Evolutionary conservation across 129 eudicot genomes (phyloP), one percentile per base, ranked within the genome.

Genomic region (Flaveria brownii): DNA sequence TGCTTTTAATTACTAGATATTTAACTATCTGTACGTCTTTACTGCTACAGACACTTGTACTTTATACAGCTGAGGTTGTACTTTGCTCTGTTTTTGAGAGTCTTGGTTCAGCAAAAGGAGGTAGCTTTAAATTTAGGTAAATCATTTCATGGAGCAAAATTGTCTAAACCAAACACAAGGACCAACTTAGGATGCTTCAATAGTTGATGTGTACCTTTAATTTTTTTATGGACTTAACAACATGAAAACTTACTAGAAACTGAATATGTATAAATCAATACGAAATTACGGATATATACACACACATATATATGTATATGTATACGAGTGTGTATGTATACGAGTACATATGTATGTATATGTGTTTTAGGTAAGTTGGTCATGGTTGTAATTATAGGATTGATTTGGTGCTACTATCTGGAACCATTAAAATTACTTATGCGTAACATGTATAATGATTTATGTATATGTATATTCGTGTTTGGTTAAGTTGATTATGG

Each of bases 21-120:
- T 20, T 20, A 56, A 12, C 12, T 26, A 15, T 17, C 2, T 36
- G 49, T 39, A 20, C 52, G 47, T 52, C 39, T 41, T 7, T 66
- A 65, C 74, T 73, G 70, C 70, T 65, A 73, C 63, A 66, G 65
- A 46, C 52, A 66, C 80, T 69, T 77, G 75, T 77, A 77, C 70
- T 10, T 47, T 28, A 25, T 69, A 25, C 59, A 55, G 3, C 25
- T 69, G 56, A 43, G 23, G 50, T 80, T 73, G 77, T 78, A 71
- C 77, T 30, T 39, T 71, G 55, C 65, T 26, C 28, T 71, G 15
- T 6, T 61, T 65, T 17, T 33, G 17, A 36, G 78, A 74, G 14
- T 74, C 70, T 74, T 74, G 70, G 43, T 45, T 74, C 78, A 45
- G 14, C 9, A 22, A 67, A 77, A 30, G 67, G 42, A 9, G 65